phyloP scores from a whole-genome alignment of 768 basidiomycete species.

The Pluteus cervinus region DNA sequence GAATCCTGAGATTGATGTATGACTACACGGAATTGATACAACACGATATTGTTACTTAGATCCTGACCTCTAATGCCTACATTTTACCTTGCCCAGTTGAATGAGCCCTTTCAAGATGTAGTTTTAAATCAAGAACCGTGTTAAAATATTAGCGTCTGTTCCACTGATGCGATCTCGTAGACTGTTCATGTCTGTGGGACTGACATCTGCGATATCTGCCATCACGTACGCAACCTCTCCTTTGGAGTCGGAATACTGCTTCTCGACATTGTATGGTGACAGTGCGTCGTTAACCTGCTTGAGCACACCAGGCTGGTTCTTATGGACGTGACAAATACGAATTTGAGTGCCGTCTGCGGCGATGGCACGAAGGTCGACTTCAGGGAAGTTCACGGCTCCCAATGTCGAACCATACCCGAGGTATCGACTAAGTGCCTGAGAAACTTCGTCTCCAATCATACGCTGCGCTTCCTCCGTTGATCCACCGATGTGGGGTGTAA shows the following conservation, averaged over 20 bases:
- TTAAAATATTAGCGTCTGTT: slow-evolving; percentile 85
- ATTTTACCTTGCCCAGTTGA: slow-evolving; percentile 29
- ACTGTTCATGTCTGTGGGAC: slow-evolving; percentile 68
- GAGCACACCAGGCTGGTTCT: slow-evolving; percentile 93
- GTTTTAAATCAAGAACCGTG: slow-evolving; percentile 72
- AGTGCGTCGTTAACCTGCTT: slow-evolving; percentile 91
- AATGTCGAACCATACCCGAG: slow-evolving; percentile 87
- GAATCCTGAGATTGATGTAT: slow-evolving; percentile 32
- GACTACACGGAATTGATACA: too few relatives aligned
- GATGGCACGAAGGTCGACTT: slow-evolving; percentile 93
- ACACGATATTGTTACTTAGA: too few relatives aligned
- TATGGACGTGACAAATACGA: slow-evolving; percentile 93
- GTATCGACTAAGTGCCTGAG: slow-evolving; percentile 78
- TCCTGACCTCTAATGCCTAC: too few relatives aligned
- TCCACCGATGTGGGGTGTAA: slow-evolving; percentile 98
- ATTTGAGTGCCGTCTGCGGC: slow-evolving; percentile 73
- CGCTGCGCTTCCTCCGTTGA: slow-evolving; percentile 98
- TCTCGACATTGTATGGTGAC: slow-evolving; percentile 95
- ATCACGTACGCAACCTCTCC: slow-evolving; percentile 91
- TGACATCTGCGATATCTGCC: slow-evolving; percentile 94
- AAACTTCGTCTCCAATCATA: slow-evolving; percentile 96
- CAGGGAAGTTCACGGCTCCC: slow-evolving; percentile 98
- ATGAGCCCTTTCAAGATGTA: too few relatives aligned
- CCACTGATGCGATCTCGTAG: slow-evolving; percentile 73
- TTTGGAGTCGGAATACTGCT: slow-evolving; percentile 98